These are phyloP conservation scores for Penicillium sp. DNA, from an alignment of 2,329 filamentous ascomycete species.

Conservation along the genomic window DNA sequence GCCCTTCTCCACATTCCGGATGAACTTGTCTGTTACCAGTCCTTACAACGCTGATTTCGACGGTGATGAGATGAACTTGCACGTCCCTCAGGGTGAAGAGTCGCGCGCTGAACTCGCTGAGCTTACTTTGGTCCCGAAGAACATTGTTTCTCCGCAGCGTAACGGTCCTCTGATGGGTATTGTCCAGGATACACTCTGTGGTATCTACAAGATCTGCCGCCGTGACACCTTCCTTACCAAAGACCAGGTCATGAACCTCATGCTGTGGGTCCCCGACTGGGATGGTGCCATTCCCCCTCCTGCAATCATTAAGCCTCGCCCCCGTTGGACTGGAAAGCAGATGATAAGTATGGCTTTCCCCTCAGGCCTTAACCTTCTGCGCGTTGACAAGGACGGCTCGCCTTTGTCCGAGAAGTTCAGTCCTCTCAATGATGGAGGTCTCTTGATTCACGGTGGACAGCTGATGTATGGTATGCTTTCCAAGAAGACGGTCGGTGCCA, in stretches of 20 bases:
- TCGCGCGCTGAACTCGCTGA: slow-evolving; percentile 91
- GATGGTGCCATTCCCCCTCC: slow-evolving; percentile 90
- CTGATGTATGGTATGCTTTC: slow-evolving; percentile 85
- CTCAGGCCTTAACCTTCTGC: slow-evolving; percentile 73
- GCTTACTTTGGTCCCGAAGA: slow-evolving; percentile 94
- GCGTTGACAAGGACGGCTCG: slow-evolving; percentile 60
- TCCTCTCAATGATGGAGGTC: slow-evolving; percentile 70
- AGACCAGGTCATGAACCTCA: slow-evolving; percentile 91
- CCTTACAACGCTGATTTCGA: slow-evolving; percentile 99
- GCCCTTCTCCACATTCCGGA: slow-evolving; percentile 97
- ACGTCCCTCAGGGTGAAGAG: slow-evolving; percentile 97
- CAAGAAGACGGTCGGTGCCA: slow-evolving; percentile 92
- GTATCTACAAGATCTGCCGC: slow-evolving; percentile 94
- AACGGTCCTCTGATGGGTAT: slow-evolving; percentile 99
- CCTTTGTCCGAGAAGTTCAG: slow-evolving; percentile 52
- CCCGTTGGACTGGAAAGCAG: slow-evolving; percentile 98
- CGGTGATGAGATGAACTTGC: slow-evolving; percentile 99
- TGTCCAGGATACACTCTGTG: slow-evolving; percentile 94
- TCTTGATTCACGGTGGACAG: slow-evolving; percentile 82
- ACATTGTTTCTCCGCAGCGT: slow-evolving; percentile 96
- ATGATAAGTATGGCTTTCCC: slow-evolving; percentile 92
- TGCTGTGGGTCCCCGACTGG: slow-evolving; percentile 98
- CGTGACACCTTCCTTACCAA: slow-evolving; percentile 88
- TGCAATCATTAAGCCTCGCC: slow-evolving; percentile 87
- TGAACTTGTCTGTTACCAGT: slow-evolving; percentile 95